These are phyloP conservation scores for Aspergillus egyptiacus DNA, from an alignment of 495 filamentous ascomycete genomes.

Conservation along the genomic window DNA sequence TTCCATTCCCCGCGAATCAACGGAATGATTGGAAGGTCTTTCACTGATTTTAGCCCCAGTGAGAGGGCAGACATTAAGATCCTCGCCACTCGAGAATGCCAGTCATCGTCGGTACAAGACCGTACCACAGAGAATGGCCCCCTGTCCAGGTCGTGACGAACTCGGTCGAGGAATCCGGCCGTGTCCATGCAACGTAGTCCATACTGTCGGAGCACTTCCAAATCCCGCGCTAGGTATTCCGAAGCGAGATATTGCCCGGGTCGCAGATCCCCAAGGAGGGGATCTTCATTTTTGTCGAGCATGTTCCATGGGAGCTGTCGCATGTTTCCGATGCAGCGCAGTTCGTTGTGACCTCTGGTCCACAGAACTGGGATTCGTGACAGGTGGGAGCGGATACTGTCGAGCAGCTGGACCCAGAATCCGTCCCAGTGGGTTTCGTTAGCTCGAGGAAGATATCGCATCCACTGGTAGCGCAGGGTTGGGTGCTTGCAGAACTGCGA, in stretches of 20 bases:
- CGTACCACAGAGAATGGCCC: conserved; percentile 2
- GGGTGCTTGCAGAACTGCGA: conserved; percentile 21
- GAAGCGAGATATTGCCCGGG: conserved; percentile 18
- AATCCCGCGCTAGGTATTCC: conserved; percentile 12
- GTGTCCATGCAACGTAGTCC: conserved; percentile 10
- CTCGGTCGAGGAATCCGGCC: conserved; percentile 2
- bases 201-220: conserved; percentile 5
- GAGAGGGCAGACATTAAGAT: conserved; percentile 7
- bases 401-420: conserved; percentile 12
- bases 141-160: conserved; percentile 13
- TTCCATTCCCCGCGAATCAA: conserved; percentile 12
- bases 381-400: conserved; percentile 8
- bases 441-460: conserved; percentile 19
- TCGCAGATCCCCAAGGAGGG: conserved; percentile 17
- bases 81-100: conserved; percentile 20
- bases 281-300: conserved; percentile 14
- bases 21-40: conserved; percentile 10
- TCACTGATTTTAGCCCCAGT: not conserved
- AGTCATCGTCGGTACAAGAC: conserved; percentile 12
- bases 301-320: conserved; percentile 1
- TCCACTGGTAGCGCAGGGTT: conserved; percentile 22
- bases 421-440: conserved; percentile 4
- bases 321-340: conserved; percentile 10
- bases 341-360: conserved; percentile 3
- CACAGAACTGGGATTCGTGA: not conserved